Conservation (phyloP, 176 grass and related monocot species). For the Cymbopogon citratus region DNA sequence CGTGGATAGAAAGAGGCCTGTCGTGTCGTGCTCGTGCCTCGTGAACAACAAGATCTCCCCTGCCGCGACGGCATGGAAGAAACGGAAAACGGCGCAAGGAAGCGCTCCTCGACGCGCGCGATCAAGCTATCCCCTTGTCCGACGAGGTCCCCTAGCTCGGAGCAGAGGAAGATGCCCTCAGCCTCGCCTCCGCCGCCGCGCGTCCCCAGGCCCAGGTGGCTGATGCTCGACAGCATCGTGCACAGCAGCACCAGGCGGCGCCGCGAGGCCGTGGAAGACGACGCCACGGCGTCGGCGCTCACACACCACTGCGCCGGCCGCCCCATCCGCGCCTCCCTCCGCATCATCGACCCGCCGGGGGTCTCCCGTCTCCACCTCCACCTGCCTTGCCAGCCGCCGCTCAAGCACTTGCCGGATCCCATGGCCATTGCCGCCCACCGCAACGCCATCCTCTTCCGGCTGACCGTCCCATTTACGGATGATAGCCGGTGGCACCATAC, state of each 20-base stretch:
- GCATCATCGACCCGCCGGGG: too few species aligned
- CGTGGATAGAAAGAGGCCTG: too few species aligned
- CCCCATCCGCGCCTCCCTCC: background rate
- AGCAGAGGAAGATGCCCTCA: background rate
- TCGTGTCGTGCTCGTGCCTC: too few species aligned
- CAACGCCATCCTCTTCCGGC: constrained; percentile 13
- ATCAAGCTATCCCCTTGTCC: too few species aligned
- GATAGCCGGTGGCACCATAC: background rate
- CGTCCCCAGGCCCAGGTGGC: background rate
- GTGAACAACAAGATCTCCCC: too few species aligned
- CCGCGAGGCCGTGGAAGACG: too few species aligned
- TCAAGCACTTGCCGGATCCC: background rate
- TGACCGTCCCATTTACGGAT: background rate
- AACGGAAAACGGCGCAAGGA: too few species aligned
- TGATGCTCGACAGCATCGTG: background rate
- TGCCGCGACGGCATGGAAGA: too few species aligned
- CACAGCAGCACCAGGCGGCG: background rate
- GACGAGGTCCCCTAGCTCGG: background rate
- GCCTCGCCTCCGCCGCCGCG: background rate
- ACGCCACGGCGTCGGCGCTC: too few species aligned
- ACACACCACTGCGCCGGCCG: too few species aligned
- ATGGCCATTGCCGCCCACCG: background rate
- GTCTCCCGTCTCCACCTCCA: too few species aligned
- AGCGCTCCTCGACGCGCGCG: too few species aligned
- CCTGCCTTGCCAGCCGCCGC: background rate